A percentile compares a stretch with the other conserved stretches of the same genome.
Evolutionary conservation across 805 yeast genomes (phyloP).

Genomic region (Nakazawaea wyomingensis): DNA sequence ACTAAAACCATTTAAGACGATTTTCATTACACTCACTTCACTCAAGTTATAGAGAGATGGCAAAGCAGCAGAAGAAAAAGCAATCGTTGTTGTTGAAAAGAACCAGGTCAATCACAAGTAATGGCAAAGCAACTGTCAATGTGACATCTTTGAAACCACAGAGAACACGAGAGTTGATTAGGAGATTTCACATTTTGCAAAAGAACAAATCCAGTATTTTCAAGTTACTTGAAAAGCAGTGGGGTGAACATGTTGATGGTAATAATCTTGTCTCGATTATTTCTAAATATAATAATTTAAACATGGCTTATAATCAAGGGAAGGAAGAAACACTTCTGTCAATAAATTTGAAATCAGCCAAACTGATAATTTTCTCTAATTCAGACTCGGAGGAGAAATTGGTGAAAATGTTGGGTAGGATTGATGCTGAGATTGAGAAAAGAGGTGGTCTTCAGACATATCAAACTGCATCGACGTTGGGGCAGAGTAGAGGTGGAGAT

Average conservation of each 20-base stretch:
- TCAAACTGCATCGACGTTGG: conserved; percentile 81
- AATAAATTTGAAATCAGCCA: conserved; percentile 19
- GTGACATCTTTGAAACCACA: conserved; percentile 58
- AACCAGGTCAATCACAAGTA: conserved; percentile 30
- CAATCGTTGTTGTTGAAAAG: conserved; percentile 23
- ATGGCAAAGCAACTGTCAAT: conserved; percentile 13
- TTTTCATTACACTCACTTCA: too few species aligned
- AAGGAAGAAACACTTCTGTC: conserved; percentile 12
- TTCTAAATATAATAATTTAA: conserved; percentile 7
- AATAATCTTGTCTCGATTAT: conserved; percentile 16
- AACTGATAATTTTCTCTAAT: conserved; percentile 12
- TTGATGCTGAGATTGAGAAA: conserved; percentile 55
- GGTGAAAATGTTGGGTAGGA: conserved; percentile 37
- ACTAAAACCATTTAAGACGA: too few species aligned
- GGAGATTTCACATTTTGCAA: conserved; percentile 69
- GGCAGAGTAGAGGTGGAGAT: conserved; percentile 91
- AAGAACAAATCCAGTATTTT: conserved; percentile 46
- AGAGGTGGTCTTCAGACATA: conserved; percentile 77
- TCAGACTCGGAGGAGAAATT: conserved; percentile 15
- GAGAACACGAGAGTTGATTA: conserved; percentile 67
- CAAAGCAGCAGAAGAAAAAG: conserved; percentile 22
- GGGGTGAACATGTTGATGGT: conserved; percentile 19
- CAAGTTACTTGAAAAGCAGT: conserved; percentile 21
- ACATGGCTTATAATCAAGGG: conserved; percentile 11
- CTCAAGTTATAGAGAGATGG: too few species aligned